Conservation (phyloP, 2,329 filamentous ascomycete genomes). For the Cercospora sesami region DNA sequence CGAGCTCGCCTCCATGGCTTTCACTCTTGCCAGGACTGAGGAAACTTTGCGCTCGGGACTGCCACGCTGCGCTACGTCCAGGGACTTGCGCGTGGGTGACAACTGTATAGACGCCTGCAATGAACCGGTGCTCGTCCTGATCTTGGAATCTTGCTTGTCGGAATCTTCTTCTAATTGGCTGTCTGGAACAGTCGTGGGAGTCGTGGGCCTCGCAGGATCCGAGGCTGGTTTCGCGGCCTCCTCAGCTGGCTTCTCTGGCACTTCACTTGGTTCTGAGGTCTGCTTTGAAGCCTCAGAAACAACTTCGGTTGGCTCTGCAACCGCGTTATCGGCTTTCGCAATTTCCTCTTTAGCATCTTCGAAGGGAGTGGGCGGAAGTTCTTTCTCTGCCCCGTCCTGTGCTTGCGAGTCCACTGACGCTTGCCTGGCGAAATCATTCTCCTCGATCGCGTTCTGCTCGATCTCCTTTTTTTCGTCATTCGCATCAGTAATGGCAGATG, state of each 20-base stretch:
- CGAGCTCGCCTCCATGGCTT: conserved; percentile 27
- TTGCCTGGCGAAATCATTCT: background rate
- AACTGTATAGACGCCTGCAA: background rate
- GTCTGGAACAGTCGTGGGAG: background rate
- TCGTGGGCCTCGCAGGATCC: background rate
- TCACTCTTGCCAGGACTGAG: conserved; percentile 27
- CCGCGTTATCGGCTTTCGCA: conserved; percentile 3
- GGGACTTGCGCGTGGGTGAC: conserved; percentile 14
- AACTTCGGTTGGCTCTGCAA: conserved; percentile 1
- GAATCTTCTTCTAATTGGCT: background rate
- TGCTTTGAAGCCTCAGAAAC: background rate
- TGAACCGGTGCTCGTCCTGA: conserved; percentile 8
- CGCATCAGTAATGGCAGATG: background rate
- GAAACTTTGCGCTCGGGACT: conserved; percentile 26
- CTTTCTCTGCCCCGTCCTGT: conserved; percentile 14
- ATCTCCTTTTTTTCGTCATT: conserved; percentile 8
- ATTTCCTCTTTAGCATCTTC: conserved; percentile 27
- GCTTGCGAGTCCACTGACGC: conserved; percentile 14
- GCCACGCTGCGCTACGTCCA: conserved; percentile 15
- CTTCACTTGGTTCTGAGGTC: background rate
- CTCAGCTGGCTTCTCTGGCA: background rate
- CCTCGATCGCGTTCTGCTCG: conserved; percentile 7
- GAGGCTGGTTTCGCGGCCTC: background rate
- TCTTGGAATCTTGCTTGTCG: background rate
- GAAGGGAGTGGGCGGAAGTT: conserved; percentile 24